Evolutionary conservation across 1,284 basidiomycete species (phyloP), one percentile per base, ranked within the genome.

Genomic region (Ceratorhiza oryzae-sativae): DNA sequence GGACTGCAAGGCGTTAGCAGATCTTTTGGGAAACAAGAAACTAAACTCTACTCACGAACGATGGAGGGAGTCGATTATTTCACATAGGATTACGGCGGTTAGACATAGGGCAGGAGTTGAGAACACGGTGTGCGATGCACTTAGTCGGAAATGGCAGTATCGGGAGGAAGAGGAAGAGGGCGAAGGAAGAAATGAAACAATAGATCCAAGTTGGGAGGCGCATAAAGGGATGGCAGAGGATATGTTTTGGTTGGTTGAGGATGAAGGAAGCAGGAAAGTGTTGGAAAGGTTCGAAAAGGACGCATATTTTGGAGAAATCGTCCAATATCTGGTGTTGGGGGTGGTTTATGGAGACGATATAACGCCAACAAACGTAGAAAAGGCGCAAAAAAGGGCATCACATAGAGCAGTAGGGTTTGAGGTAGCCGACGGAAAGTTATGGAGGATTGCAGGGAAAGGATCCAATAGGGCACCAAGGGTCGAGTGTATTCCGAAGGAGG

Each of bases 61-160:
- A 9, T 75, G 74, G 74, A 68, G 71, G 32, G 63, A 75, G 25
- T 62, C 73, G 3, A 72, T 76, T 6, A 25, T 71, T 8, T 42
- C 25, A 3, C 30, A 32, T 9, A 10, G 67, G 3, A 75, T 75
- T 46, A 45, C 72, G 10, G 59, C 46, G 13, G 60, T 75, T 2
- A 27, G 27, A 30, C 73, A 75, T 68, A 25, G 41, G 20, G 70
- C 73, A 25, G 74, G 73, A 15, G 32, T 36, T 13, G 71, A 72
- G 20, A 75, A 73, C 61, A 58, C 55, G 18, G 73, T 68, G 6
- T 45, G 73, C n/a, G 73, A 53, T 15, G 80, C 77, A 0, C 78
- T 83, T 51, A 79, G 81, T 1, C 76, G 78, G 65, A 77, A 78
- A 34, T 81, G 80, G 79, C 77, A 76, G 0, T 80, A 81, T 0